These are phyloP conservation scores for Stellera chamaejasme DNA, from an alignment of 345 rosid genomes.

Conservation along the genomic window DNA sequence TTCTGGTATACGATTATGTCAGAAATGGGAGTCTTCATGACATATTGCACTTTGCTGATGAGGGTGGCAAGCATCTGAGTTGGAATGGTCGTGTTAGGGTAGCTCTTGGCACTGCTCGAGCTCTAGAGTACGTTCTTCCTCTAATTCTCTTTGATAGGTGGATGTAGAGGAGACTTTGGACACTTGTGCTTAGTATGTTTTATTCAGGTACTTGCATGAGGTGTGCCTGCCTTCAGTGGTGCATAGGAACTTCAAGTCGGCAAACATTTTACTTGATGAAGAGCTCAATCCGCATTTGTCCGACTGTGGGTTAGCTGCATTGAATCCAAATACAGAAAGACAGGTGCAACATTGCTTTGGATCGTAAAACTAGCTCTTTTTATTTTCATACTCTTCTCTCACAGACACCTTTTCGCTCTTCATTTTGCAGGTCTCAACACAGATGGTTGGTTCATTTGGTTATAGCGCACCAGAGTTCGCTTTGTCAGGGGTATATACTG, in stretches of 20 bases:
- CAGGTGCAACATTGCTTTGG: conserved; percentile 39
- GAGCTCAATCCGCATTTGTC: conserved; percentile 94
- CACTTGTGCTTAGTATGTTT: conserved; percentile 6
- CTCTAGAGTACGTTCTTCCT: conserved; percentile 64
- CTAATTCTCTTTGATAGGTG: neutral
- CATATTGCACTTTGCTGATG: conserved; percentile 73
- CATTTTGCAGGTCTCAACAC: conserved; percentile 67
- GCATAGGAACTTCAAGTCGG: conserved; percentile 96
- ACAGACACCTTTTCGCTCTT: conserved; percentile 4
- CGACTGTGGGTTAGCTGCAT: conserved; percentile 94
- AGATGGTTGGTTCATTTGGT: conserved; percentile 96
- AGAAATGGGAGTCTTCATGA: conserved; percentile 83
- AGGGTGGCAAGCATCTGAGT: conserved; percentile 49
- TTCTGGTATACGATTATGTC: conserved; percentile 73
- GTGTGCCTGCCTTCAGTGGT: conserved; percentile 95
- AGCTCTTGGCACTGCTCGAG: conserved; percentile 96
- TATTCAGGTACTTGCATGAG: conserved; percentile 88
- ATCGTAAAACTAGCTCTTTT: neutral
- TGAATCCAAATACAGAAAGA: conserved; percentile 86
- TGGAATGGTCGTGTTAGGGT: conserved; percentile 99
- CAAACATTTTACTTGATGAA: conserved; percentile 92
- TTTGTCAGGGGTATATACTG: conserved; percentile 88
- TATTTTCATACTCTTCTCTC: neutral
- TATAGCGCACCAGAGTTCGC: conserved; percentile 99
- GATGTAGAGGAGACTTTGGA: neutral